A percentile compares a stretch with the other conserved stretches of the same genome.
Evolutionary conservation across 2,329 filamentous ascomycete genomes (phyloP).

Genomic region (Clarireedia monteithiana): DNA sequence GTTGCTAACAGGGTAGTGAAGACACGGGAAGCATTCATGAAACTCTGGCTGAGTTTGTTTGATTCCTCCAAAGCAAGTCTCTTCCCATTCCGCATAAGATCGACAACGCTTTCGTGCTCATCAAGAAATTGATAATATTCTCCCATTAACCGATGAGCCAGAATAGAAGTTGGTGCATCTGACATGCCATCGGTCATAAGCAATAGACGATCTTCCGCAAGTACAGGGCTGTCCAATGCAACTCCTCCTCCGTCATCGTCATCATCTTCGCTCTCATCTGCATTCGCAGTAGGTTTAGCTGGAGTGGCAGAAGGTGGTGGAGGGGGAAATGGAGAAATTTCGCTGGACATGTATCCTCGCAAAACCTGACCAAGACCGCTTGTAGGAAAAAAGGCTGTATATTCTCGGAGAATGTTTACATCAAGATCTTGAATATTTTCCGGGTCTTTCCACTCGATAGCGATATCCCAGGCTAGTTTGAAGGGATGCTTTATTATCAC

Average conservation of each 20-base stretch:
- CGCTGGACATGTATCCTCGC: constrained; percentile 73
- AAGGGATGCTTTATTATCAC: constrained; percentile 92
- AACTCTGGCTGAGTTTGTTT: constrained; percentile 57
- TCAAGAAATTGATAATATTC: constrained; percentile 80
- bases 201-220: constrained; percentile 70
- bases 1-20: constrained; percentile 74
- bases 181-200: constrained; percentile 71
- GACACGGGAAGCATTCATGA: constrained; percentile 65
- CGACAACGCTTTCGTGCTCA: constrained; percentile 75
- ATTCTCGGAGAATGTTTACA: constrained; percentile 67
- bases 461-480: constrained; percentile 82
- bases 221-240: constrained; percentile 49
- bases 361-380: constrained; percentile 77
- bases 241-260: constrained; percentile 50
- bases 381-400: constrained; percentile 75
- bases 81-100: constrained; percentile 69
- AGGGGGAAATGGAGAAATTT: constrained; percentile 71
- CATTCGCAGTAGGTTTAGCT: constrained; percentile 28
- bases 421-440: constrained; percentile 72
- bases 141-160: constrained; percentile 76
- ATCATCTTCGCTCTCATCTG: constrained; percentile 45
- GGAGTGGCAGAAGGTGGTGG: constrained; percentile 23
- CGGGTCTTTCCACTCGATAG: constrained; percentile 81
- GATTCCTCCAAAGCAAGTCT: constrained; percentile 52
- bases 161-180: constrained; percentile 56